phyloP scores from a whole-genome alignment of 768 basidiomycete genomes.

The Macrolepiota dolichaula region DNA sequence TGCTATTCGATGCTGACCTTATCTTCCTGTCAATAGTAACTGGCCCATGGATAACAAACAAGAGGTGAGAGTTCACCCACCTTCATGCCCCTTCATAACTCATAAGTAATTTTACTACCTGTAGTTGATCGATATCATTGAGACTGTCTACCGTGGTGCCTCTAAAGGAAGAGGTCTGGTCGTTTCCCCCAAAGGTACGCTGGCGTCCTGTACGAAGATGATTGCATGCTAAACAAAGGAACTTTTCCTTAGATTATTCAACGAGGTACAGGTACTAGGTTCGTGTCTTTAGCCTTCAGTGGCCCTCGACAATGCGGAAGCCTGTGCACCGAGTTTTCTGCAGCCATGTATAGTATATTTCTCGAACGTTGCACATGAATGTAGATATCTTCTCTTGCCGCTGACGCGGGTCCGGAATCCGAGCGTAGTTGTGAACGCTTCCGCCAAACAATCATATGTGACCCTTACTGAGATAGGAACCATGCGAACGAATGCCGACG shows the following conservation, averaged over 20 bases:
- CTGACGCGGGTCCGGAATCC: background rate
- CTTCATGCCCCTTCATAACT: background rate
- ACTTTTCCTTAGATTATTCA: conserved; percentile 35
- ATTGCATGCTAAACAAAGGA: background rate
- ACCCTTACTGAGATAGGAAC: background rate
- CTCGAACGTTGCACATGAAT: background rate
- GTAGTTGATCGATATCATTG: conserved; percentile 95
- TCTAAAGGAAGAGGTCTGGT: conserved; percentile 98
- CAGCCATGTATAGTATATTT: background rate
- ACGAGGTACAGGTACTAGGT: conserved; percentile 39
- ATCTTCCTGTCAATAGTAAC: conserved; percentile 53
- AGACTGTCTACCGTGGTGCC: conserved; percentile 97
- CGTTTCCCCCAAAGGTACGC: conserved; percentile 88
- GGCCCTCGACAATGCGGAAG: background rate
- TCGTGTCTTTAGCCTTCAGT: background rate
- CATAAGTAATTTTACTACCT: background rate
- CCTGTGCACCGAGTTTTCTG: background rate
- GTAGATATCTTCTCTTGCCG: background rate
- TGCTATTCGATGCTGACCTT: conserved; percentile 9
- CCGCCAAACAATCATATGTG: no score
- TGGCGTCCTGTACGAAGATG: background rate
- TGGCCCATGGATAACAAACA: conserved; percentile 99
- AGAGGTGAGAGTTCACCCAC: conserved; percentile 54
- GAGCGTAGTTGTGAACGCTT: no score
- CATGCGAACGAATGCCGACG: background rate